Conservation (phyloP, 768 basidiomycete species). For the Xerocomellus chrysenteron region DNA sequence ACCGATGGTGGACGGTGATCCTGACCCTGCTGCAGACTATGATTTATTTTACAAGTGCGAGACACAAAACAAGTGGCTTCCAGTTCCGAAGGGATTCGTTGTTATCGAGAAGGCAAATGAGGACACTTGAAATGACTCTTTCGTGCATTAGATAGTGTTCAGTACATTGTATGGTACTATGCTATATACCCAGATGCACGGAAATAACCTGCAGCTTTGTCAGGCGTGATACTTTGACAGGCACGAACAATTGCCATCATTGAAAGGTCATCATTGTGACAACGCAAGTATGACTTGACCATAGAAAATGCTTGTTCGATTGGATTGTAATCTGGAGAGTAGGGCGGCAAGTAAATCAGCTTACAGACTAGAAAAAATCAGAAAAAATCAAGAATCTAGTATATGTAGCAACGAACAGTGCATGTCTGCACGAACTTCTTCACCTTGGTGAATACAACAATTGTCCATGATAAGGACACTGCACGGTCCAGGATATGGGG, state of each 20-base stretch:
- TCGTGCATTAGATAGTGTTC: too few species aligned
- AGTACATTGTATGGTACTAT: background rate
- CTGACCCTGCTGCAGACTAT: background rate
- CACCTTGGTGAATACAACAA: conserved; percentile 14
- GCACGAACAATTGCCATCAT: background rate
- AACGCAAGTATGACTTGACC: background rate
- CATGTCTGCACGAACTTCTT: conserved; percentile 20
- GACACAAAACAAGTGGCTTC: background rate
- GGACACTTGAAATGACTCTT: background rate
- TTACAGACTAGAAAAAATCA: conserved; percentile 14
- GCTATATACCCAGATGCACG: conserved; percentile 2
- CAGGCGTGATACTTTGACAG: background rate
- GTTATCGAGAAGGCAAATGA: background rate
- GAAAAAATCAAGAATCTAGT: too few species aligned
- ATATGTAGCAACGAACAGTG: conserved; percentile 1
- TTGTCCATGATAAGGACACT: conserved; percentile 27
- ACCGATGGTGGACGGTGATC: background rate
- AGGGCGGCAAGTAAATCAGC: conserved; percentile 29
- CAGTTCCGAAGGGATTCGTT: background rate
- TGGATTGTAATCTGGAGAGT: conserved; percentile 18
- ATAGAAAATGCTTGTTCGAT: conserved; percentile 11
- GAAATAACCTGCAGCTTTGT: conserved; percentile 4
- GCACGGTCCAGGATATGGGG: background rate
- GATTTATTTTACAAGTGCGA: conserved; percentile 6
- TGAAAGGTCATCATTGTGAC: background rate